phyloP scores from a whole-genome alignment of 2,329 filamentous ascomycete genomes.

The Ceratocystis albifundus region DNA sequence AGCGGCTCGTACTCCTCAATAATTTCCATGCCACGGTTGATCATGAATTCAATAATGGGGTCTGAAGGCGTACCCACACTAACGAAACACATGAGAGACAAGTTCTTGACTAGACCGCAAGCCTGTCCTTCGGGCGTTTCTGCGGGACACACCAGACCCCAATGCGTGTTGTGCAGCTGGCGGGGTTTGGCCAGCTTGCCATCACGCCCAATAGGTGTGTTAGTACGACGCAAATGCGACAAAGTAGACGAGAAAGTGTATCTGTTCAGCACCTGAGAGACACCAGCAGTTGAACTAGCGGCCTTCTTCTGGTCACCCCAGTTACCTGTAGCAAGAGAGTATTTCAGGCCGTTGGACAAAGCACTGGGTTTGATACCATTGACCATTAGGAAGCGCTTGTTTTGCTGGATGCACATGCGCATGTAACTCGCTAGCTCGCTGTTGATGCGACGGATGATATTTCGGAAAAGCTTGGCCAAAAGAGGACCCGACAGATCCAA shows the following conservation, averaged over 20 bases:
- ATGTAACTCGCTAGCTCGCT: constrained; percentile 85
- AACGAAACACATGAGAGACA: constrained; percentile 96
- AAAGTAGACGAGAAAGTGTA: constrained; percentile 96
- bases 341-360: constrained; percentile 87
- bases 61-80: constrained; percentile 87
- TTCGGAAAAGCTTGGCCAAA: constrained; percentile 90
- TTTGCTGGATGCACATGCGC: constrained; percentile 80
- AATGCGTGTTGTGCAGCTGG: constrained; percentile 96
- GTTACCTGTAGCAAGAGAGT: constrained; percentile 93
- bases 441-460: constrained; percentile 80
- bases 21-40: constrained; percentile 88
- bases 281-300: constrained; percentile 84
- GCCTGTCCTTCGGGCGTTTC: constrained; percentile 97
- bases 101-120: constrained; percentile 94
- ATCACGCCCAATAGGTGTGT: constrained; percentile 93
- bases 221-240: constrained; percentile 92
- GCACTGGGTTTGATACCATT: constrained; percentile 85
- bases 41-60: constrained; percentile 90
- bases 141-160: constrained; percentile 92
- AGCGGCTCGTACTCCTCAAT: constrained; percentile 87
- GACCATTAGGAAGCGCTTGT: constrained; percentile 78
- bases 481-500: constrained; percentile 89
- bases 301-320: constrained; percentile 99
- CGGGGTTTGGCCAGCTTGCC: constrained; percentile 97
- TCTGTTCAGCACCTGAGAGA: constrained; percentile 93